Conservation (phyloP, 805 yeast species). For the Lipomyces orientalis region DNA sequence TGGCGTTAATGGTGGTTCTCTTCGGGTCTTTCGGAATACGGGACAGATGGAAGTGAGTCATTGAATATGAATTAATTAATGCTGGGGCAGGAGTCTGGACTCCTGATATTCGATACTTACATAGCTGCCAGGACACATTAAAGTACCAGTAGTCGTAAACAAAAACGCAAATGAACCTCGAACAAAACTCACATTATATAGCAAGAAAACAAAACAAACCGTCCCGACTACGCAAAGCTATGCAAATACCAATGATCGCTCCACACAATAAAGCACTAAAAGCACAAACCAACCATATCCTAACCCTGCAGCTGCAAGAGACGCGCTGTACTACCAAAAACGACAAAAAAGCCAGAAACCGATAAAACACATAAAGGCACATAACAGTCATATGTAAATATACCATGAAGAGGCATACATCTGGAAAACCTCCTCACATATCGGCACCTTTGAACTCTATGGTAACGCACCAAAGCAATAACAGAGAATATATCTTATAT, state of each 20-base stretch:
- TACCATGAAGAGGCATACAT: constrained; percentile 3
- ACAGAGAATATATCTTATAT: neutral
- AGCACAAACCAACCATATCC: neutral
- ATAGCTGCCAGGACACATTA: neutral
- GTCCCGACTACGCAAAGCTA: neutral
- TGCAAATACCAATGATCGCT: neutral
- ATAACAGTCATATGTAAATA: neutral
- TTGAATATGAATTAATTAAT: constrained; percentile 4
- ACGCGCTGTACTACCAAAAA: neutral
- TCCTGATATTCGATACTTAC: neutral
- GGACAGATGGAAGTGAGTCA: neutral
- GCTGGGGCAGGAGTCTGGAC: neutral
- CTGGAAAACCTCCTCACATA: neutral
- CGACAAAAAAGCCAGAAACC: constrained; percentile 4
- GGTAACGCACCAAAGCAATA: neutral
- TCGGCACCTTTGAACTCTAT: neutral
- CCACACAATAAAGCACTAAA: neutral
- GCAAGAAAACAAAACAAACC: neutral
- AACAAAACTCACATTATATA: neutral
- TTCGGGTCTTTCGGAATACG: neutral
- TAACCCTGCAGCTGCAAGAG: neutral
- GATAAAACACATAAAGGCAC: neutral
- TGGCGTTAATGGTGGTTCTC: neutral
- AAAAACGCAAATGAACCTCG: neutral
- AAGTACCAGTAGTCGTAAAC: neutral